These are phyloP conservation scores for Yarrowia galli DNA, from an alignment of 1,139 yeast genomes.

Conservation along the genomic window DNA sequence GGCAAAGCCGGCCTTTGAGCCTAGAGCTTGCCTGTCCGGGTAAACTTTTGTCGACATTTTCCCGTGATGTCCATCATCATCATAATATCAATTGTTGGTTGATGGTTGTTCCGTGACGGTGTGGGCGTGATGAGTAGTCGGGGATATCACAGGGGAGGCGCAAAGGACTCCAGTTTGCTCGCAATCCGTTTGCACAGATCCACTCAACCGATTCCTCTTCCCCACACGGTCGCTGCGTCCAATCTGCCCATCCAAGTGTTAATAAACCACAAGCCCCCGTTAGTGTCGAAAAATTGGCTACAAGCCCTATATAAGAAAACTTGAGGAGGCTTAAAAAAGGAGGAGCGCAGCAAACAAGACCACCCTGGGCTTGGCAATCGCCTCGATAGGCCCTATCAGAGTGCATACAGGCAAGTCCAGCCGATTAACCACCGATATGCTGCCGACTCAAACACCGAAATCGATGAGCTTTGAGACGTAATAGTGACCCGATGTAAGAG, in stretches of 20 bases:
- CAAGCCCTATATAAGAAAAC: slow-evolving; percentile 28
- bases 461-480: background rate
- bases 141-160: background rate
- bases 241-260: slow-evolving; percentile 6
- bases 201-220: slow-evolving; percentile 4
- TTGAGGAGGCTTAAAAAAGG: slow-evolving; percentile 3
- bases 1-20: slow-evolving; percentile 22
- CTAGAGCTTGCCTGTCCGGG: slow-evolving; percentile 2
- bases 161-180: background rate
- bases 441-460: slow-evolving; percentile 19
- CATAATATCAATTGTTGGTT: slow-evolving; percentile 23
- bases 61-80: background rate
- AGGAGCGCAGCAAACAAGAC: slow-evolving; percentile 17
- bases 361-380: slow-evolving; percentile 2
- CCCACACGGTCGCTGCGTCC: slow-evolving; percentile 10
- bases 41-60: background rate
- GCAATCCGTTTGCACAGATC: background rate
- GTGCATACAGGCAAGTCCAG: slow-evolving; percentile 5
- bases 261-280: slow-evolving; percentile 31
- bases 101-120: background rate
- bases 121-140: background rate
- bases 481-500: slow-evolving; percentile 1
- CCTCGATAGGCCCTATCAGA: slow-evolving; percentile 28
- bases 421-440: slow-evolving; percentile 19
- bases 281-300: slow-evolving; percentile 23